A percentile compares a stretch with the other conserved stretches of the same genome.
These are phyloP conservation scores for Pseudocercospora fuligena DNA, from an alignment of 2,329 filamentous ascomycete genomes.

Conservation along the genomic window DNA sequence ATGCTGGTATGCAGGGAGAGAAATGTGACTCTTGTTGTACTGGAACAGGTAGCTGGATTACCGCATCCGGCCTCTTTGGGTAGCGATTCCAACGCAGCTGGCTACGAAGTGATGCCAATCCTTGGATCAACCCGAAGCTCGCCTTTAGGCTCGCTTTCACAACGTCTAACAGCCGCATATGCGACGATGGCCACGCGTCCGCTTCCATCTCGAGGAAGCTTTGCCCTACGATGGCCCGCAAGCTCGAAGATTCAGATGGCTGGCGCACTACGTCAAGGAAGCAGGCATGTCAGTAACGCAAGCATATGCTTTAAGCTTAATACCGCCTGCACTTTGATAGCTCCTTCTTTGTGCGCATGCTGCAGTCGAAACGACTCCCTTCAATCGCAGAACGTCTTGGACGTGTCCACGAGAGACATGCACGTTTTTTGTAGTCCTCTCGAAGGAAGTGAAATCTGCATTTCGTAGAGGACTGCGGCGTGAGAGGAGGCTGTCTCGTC, in stretches of 20 bases:
- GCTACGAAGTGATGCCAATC: background rate
- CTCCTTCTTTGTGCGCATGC: background rate
- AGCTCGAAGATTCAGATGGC: slow-evolving; percentile 1
- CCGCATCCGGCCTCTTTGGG: background rate
- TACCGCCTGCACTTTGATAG: background rate
- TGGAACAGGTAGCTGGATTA: background rate
- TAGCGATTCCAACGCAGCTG: background rate
- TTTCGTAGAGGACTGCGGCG: background rate
- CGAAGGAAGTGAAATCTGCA: background rate
- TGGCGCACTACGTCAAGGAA: background rate
- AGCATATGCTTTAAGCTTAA: slow-evolving; percentile 10
- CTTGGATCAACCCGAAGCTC: background rate
- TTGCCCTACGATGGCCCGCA: background rate
- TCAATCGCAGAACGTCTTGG: background rate
- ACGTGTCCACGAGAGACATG: background rate
- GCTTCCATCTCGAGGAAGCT: background rate
- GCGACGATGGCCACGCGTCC: background rate
- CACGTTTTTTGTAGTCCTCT: background rate
- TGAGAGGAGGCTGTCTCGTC: background rate
- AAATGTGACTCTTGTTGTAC: background rate
- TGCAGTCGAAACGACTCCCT: background rate
- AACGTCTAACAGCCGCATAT: background rate
- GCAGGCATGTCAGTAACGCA: background rate
- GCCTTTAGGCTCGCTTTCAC: background rate
- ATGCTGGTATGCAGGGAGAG: no score